Base-by-base conservation (phyloP, 805 yeast genomes). In the Metschnikowia proteae region DNA sequence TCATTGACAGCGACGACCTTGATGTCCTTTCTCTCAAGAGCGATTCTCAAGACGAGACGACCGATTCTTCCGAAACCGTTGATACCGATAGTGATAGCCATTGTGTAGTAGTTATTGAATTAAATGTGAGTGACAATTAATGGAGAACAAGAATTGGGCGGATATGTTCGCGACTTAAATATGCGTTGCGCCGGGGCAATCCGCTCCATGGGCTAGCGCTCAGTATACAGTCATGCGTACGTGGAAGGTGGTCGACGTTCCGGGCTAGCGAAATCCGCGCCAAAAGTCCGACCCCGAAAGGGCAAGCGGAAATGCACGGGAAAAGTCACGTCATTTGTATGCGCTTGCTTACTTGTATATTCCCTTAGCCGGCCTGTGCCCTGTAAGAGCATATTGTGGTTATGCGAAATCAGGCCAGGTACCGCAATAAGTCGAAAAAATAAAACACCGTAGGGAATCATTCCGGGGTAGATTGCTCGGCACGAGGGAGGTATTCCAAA, bases 41-140 rank as follows among this genome's bases (percentile, higher is more conserved):
- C 95, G 67, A 86, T 79, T 79, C 96, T 84, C 63, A 88, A 76
- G 57, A 84, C 96, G 62, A 88, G 81, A 76, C 96, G 88, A 60
- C 96, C 96, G 66, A 88, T 88, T 76, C 96, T 84, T 65, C 96
- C 96, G 85, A 88, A 88, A 64, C 96, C 96, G 83, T 88, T 88
- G 71, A 88, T 88, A 76, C 96, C 96, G 71, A 88, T 80, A 63
- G 80, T 83, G 69, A 80, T 78, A 71, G 80, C 79, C 81, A 78
- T 78, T 67, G 50, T 66, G 50, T 17, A 27, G 27, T 45, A 13
- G 29, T 38, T 17, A 17, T 17, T 38, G 38, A 38, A 51, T 48
- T 51, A 41, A 50, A 48, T 51, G 56, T 41, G 43, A n/a, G 10
- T 40, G 36, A 40, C 43, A 40, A 40, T 23, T 40, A 40, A 31